Evolutionary conservation across 495 filamentous ascomycete species (phyloP), one percentile per base, ranked within the genome.

Genomic region (Aspergillus wentii): DNA sequence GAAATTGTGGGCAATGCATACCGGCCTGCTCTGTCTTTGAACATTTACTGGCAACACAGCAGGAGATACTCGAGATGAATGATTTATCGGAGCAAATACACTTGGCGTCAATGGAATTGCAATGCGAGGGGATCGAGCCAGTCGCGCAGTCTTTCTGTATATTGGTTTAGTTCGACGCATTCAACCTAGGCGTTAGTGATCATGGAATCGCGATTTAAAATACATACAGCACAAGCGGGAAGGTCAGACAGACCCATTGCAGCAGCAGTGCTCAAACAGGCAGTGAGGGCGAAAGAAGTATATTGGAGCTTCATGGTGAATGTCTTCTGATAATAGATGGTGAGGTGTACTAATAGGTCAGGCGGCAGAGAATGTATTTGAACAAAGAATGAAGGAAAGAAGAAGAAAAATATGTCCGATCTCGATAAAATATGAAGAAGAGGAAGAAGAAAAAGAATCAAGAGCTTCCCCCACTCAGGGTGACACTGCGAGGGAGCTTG

Each of bases 1-100:
- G n/a, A 11, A n/a, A 30, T 10, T 10, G 32, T 19, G 11, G 26
- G 15, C 13, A 34, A 20, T 7, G 19, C 65, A 26, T 67, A 82
- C 80, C 54, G 16, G 72, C 26, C 54, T 85, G 75, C 26, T 85
- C 81, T 0, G 57, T 55, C 1, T 41, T 6, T 30, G 55, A 44
- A 60, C 88, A 94, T 8, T 40, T 54, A 2, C 48, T 52, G 17
- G 57, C 52, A 5, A 94, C 66, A 54, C 88, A 94, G 67, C 82
- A 85, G 19, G 78, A 62, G 40, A 92, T 78, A 21, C 59, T 45
- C 23, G 30, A 47, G 40, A 94, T 68, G 66, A 86, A 85, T 7
- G 55, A 52, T 5, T 56, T 46, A 56, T 74, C 64, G 8, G 41
- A 48, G 64, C 88, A 94, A 49, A 90, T 86, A 56, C 88, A 94